phyloP scores from a whole-genome alignment of 2,329 filamentous ascomycete genomes.

The Blastomyces emzantsi region DNA sequence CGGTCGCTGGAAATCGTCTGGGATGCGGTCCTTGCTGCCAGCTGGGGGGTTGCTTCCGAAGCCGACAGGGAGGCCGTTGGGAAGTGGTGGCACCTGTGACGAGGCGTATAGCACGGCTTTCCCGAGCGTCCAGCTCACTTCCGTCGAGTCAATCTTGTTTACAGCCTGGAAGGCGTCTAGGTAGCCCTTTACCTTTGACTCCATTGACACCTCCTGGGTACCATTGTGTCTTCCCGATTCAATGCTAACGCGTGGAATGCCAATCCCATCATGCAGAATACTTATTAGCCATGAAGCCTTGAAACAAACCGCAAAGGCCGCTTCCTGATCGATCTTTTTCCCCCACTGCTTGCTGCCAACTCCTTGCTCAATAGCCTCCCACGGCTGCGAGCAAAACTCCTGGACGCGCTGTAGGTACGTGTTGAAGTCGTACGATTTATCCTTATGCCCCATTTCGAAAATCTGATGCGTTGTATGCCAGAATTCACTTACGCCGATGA shows the following conservation, averaged over 20 bases:
- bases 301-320: constrained; percentile 84
- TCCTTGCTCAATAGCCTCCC: constrained; percentile 63
- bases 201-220: constrained; percentile 59
- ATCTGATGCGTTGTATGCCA: constrained; percentile 98
- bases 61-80: constrained; percentile 65
- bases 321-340: constrained; percentile 62
- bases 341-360: constrained; percentile 60
- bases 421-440: constrained; percentile 77
- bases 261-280: constrained; percentile 90
- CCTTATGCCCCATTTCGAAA: constrained; percentile 66
- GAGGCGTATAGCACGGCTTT: constrained; percentile 95
- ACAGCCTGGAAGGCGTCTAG: constrained; percentile 84
- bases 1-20: constrained; percentile 75
- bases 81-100: constrained; percentile 65
- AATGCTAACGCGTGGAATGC: constrained; percentile 74
- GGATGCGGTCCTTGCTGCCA: constrained; percentile 39
- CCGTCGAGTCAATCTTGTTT: constrained; percentile 80
- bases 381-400: constrained; percentile 76
- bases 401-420: constrained; percentile 80
- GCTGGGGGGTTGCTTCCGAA: constrained; percentile 74
- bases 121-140: constrained; percentile 94
- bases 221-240: constrained; percentile 58
- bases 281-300: constrained; percentile 98
- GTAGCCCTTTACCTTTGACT: constrained; percentile 64
- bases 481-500: constrained; percentile 95